phyloP scores from a whole-genome alignment of 2,329 filamentous ascomycete genomes.

The Arthrobotrys megalospora region DNA sequence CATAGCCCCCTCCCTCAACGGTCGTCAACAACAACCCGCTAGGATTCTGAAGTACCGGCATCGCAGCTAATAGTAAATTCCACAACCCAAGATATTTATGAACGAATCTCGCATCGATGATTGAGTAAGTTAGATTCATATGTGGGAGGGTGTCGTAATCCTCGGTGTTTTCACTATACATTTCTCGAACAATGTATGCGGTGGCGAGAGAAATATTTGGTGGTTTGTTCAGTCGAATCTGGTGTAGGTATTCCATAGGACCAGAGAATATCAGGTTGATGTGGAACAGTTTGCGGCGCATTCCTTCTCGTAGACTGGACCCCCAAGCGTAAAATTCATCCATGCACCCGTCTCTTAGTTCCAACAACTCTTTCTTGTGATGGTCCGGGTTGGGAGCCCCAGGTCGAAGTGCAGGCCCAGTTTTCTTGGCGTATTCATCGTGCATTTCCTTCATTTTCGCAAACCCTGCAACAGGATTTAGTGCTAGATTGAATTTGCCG shows the following conservation, averaged over 20 bases:
- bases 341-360: neutral
- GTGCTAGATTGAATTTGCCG: neutral
- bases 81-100: neutral
- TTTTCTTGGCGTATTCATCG: neutral
- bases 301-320: neutral
- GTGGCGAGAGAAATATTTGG: neutral
- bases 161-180: neutral
- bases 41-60: neutral
- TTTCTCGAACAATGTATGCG: neutral
- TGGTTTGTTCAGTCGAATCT: neutral
- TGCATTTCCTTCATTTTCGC: neutral
- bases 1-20: too few relatives aligned
- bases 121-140: neutral
- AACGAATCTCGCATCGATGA: neutral
- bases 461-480: neutral
- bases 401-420: neutral
- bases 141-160: too few relatives aligned
- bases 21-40: neutral
- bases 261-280: neutral
- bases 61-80: neutral
- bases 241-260: constrained; percentile 3
- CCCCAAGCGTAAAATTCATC: neutral
- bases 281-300: neutral
- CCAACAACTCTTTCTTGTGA: neutral
- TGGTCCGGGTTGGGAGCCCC: neutral